phyloP scores from a whole-genome alignment of 148 eudicot species.

The Chenopodium album region DNA sequence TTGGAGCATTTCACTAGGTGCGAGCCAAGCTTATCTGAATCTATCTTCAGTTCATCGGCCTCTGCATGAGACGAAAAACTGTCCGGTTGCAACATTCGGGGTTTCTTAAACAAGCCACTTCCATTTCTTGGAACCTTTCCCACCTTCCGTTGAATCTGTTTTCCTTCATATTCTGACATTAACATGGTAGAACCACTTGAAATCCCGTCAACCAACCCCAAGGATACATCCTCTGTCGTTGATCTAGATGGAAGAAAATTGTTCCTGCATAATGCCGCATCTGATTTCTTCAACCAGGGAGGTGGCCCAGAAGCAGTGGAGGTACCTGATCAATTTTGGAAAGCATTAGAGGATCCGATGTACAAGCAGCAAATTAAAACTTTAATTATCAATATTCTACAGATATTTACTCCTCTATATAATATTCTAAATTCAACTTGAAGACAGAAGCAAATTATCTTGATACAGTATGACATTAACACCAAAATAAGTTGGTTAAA shows the following conservation, averaged over 20 bases:
- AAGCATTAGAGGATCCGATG: background rate
- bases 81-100: constrained; percentile 52
- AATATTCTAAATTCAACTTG: background rate
- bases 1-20: constrained; percentile 38
- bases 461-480: background rate
- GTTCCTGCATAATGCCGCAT: constrained; percentile 36
- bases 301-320: constrained; percentile 37
- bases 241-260: constrained; percentile 37
- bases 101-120: constrained; percentile 52
- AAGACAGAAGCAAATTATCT: background rate
- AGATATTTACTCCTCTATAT: background rate
- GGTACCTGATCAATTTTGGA: constrained; percentile 24
- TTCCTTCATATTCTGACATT: constrained; percentile 49
- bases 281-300: constrained; percentile 46
- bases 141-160: constrained; percentile 46
- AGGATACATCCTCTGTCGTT: constrained; percentile 31
- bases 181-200: constrained; percentile 29
- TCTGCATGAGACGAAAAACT: constrained; percentile 36
- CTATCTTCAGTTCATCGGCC: constrained; percentile 43
- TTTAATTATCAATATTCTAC: background rate
- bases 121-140: constrained; percentile 50
- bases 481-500: background rate
- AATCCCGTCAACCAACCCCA: constrained; percentile 34
- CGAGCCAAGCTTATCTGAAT: constrained; percentile 34
- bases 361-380: background rate